Base-by-base conservation (phyloP, 23 red algal genomes). In the Rhodosorus marinus region DNA sequence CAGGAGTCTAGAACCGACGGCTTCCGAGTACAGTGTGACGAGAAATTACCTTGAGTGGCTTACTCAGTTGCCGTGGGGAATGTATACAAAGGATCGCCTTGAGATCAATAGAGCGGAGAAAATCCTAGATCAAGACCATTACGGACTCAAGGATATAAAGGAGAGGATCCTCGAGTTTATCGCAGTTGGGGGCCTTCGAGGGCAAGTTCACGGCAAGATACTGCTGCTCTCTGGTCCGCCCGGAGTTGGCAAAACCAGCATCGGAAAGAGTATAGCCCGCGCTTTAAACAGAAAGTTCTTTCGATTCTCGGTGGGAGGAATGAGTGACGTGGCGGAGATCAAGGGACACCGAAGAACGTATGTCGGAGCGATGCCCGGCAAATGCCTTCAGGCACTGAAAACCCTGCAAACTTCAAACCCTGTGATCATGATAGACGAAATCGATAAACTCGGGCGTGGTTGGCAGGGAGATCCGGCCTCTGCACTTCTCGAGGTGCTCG, bases 271-370 rank as follows among this genome's bases (percentile, higher is more conserved):
- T 35, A 66, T 93, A 35, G 86, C 86, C 14, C 64, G 80, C 35
- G 86, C 86, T 23, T 59, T 93, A 0, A 75, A 75, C 15, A 65
- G 86, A 43, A 80, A 93, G 55, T 81, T 81, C 24, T 93, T 83
- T 51, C 60, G 86, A 24, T 93, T 93, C 60, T 93, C 86, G 11
- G 86, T 93, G 0, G 86, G 86, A n/a, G 86, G 86, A 17, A 75
- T 93, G 86, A 72, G 68, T 25, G 86, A 93, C 48, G 86, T 82
- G 5, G 70, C 76, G 14, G 86, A 93, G 50, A 82, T 93, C 33
- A 93, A 93, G 55, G 86, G 86, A 46, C 86, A 93, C 54, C 66
- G 86, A 33, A 61, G 86, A 31, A 93, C 86, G 5, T 93, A 93
- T 62, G 76, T 93, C 8, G 86, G 86, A 11, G 86, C 86, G 29